A percentile compares a stretch with the other conserved stretches of the same genome.
Conservation (phyloP, 306 rosid genomes). For the Quercus rubra region DNA sequence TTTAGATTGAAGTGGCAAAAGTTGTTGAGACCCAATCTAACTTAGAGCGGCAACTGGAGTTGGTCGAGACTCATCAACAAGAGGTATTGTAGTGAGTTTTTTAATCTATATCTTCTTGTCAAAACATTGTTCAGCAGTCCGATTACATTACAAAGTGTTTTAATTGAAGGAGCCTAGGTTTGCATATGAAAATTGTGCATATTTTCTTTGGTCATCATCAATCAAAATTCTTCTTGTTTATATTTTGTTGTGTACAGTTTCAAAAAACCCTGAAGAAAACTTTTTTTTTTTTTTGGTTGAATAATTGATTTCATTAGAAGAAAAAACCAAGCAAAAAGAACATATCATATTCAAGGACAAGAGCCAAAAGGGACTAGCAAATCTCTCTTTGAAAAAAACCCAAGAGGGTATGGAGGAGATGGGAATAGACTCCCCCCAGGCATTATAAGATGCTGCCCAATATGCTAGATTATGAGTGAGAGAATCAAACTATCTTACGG, state of each 20-base stretch:
- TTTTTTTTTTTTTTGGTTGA: too few species aligned
- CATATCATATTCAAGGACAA: too few species aligned
- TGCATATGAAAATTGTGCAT: not conserved
- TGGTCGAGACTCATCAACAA: constrained; percentile 91
- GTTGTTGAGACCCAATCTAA: constrained; percentile 85
- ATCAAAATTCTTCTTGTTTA: not conserved
- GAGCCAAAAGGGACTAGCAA: too few species aligned
- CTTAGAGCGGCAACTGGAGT: constrained; percentile 88
- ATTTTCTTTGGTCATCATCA: not conserved
- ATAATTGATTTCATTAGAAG: too few species aligned
- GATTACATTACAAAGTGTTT: not conserved
- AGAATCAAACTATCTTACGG: too few species aligned
- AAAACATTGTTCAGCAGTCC: not conserved
- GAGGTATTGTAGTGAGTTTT: constrained; percentile 54
- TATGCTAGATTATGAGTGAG: too few species aligned
- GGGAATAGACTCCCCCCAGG: too few species aligned
- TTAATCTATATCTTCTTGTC: not conserved
- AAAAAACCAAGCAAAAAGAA: too few species aligned
- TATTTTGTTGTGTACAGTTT: not conserved
- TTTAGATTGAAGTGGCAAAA: constrained; percentile 90
- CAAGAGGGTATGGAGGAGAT: too few species aligned
- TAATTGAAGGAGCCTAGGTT: not conserved
- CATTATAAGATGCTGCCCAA: too few species aligned
- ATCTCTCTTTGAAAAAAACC: too few species aligned
- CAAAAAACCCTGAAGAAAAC: not conserved